These are phyloP conservation scores for Daedaleopsis sinensis DNA, from an alignment of 768 basidiomycete genomes.

Conservation along the genomic window DNA sequence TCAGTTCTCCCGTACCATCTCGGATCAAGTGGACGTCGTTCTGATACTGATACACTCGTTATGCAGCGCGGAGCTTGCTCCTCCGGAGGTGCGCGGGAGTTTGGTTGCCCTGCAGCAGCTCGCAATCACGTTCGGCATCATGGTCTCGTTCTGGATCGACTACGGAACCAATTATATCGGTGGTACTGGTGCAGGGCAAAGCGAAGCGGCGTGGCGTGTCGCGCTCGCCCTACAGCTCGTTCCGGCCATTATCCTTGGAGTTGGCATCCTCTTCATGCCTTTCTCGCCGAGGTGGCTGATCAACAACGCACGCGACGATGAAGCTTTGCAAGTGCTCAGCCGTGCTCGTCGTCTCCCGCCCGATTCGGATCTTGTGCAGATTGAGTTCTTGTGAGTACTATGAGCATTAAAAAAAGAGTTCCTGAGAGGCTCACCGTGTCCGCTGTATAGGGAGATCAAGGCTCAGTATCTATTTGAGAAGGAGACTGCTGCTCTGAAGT, in stretches of 20 bases:
- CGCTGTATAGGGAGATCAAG: constrained; percentile 59
- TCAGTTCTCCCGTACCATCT: constrained; percentile 7
- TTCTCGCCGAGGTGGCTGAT: constrained; percentile 85
- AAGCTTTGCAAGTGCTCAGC: constrained; percentile 67
- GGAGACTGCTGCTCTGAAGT: constrained; percentile 57
- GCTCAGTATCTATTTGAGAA: constrained; percentile 76
- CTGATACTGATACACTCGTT: not conserved
- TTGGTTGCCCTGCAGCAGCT: constrained; percentile 82
- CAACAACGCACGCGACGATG: constrained; percentile 74
- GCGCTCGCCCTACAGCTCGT: constrained; percentile 75
- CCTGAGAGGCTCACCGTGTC: not conserved
- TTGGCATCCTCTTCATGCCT: constrained; percentile 77
- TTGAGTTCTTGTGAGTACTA: constrained; percentile 66
- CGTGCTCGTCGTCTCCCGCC: constrained; percentile 55
- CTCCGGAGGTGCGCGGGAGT: constrained; percentile 81
- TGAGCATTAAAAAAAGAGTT: not conserved
- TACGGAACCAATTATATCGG: constrained; percentile 71
- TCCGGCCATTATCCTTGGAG: constrained; percentile 70
- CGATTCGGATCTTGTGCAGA: constrained; percentile 67
- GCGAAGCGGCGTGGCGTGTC: constrained; percentile 74
- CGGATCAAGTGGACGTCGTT: not conserved
- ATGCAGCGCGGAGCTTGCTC: constrained; percentile 56
- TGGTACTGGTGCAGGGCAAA: constrained; percentile 57
- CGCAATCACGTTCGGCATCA: constrained; percentile 80
- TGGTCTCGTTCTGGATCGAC: constrained; percentile 57